A percentile compares a stretch with the other conserved stretches of the same genome.
These are phyloP conservation scores for Prunella vulgaris DNA, from an alignment of 257 asterid species.

Conservation along the genomic window DNA sequence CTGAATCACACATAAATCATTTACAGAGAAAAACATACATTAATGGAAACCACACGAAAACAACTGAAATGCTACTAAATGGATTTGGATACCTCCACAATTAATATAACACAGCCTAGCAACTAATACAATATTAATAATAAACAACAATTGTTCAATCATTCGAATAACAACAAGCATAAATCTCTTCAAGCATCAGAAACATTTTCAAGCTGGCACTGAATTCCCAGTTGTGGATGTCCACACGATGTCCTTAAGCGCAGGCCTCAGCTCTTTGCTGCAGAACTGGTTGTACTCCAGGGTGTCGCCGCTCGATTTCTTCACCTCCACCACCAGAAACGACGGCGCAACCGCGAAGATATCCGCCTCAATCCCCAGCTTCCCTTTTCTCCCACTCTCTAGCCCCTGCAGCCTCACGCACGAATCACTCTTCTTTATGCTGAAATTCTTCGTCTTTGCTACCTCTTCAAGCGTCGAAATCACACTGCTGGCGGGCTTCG, in stretches of 20 bases:
- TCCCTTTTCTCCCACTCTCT: constrained; percentile 70
- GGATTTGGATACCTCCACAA: neutral
- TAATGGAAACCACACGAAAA: neutral
- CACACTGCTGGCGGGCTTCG: constrained; percentile 58
- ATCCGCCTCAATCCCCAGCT: constrained; percentile 60
- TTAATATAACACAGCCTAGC: neutral
- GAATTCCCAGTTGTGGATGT: constrained; percentile 39
- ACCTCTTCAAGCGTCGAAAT: constrained; percentile 66
- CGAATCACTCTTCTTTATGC: constrained; percentile 56
- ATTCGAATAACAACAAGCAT: neutral
- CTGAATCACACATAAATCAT: neutral
- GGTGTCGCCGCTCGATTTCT: constrained; percentile 65
- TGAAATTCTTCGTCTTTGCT: constrained; percentile 54
- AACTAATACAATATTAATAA: neutral
- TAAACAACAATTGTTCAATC: neutral
- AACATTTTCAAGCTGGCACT: constrained; percentile 28
- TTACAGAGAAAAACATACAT: neutral
- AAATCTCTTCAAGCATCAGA: neutral
- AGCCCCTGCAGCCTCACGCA: constrained; percentile 55
- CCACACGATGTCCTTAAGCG: constrained; percentile 65
- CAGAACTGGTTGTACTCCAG: constrained; percentile 66
- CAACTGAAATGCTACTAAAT: constrained; percentile 5
- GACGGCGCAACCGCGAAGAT: constrained; percentile 53
- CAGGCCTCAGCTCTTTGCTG: constrained; percentile 64
- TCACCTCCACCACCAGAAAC: constrained; percentile 68